Evolutionary conservation across 2,329 filamentous ascomycete species (phyloP), one percentile per base, ranked within the genome.

Genomic region (Fusarium sambucinum): DNA sequence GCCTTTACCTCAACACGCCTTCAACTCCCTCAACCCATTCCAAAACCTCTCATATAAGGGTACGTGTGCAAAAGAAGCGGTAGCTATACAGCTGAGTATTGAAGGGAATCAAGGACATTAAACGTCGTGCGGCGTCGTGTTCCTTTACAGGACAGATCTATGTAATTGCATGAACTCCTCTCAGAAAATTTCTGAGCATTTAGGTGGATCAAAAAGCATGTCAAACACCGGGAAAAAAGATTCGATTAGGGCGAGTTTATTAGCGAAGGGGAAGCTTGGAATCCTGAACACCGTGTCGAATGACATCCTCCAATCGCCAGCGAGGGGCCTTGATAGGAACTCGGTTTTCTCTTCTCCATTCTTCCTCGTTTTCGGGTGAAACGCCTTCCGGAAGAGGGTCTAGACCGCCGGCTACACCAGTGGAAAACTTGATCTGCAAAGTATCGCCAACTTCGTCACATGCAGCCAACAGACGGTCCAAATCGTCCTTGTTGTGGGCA

Each of bases 401-500:
- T 37, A 92, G 88, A 59, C 96, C 96, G 69, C 96, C 96, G 14
- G 96, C 95, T 74, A 97, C 89, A 71, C 96, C 96, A 16, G 92
- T 96, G n/a, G 94, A 97, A 82, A 97, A 97, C 83, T 97, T 98
- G 77, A 99, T 86, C 80, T 98, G 94, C 57, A 99, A 83, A 23
- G 97, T 87, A 70, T 97, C 93, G 59, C 95, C 94, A 58, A 97
- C 89, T 79, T 98, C 92, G 76, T 98, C 93, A 75, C 95, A 98
- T 17, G 96, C 96, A 6, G 89, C 86, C 51, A 99, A 84, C 61
- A 99, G 83, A 48, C 95, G 90, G 79, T 99, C 96, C 74, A 99
- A 87, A 78, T 99, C 96, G 51, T 99, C 96, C 84, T 99, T 99
- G 81, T 96, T 99, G 84, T 99, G 96, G 2, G 96, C 93, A 3